These are phyloP conservation scores for Chrysoporthe cubensis DNA, from an alignment of 2,329 filamentous ascomycete genomes.

Conservation along the genomic window DNA sequence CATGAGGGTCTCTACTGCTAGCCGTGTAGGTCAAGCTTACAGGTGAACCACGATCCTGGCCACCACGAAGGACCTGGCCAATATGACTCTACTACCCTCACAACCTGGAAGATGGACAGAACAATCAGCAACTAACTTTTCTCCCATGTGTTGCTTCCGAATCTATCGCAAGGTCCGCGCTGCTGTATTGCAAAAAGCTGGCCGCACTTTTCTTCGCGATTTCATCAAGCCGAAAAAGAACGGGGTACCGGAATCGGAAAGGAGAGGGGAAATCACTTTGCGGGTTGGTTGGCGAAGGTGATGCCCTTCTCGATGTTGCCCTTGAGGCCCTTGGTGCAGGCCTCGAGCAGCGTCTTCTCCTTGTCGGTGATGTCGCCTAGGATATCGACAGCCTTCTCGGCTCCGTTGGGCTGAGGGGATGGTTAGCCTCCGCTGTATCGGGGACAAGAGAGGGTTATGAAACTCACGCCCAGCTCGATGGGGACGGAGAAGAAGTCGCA, in stretches of 20 bases:
- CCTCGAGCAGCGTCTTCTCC: constrained; percentile 86
- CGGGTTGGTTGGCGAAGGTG: constrained; percentile 81
- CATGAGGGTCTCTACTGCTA: constrained; percentile 19
- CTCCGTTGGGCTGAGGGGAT: constrained; percentile 70
- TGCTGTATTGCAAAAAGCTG: constrained; percentile 21
- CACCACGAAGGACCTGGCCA: constrained; percentile 8
- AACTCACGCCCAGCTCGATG: constrained; percentile 89
- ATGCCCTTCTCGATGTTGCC: constrained; percentile 95
- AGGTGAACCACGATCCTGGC: constrained; percentile 8
- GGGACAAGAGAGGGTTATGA: background rate
- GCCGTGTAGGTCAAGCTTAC: constrained; percentile 16
- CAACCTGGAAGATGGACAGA: constrained; percentile 28
- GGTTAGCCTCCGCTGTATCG: constrained; percentile 3
- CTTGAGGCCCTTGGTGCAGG: constrained; percentile 77
- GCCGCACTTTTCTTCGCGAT: constrained; percentile 18
- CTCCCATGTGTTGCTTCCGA: constrained; percentile 17
- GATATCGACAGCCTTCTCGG: constrained; percentile 82
- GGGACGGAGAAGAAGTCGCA: constrained; percentile 95
- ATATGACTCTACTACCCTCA: constrained; percentile 20
- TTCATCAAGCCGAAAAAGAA: constrained; percentile 28
- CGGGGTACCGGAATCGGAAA: constrained; percentile 23
- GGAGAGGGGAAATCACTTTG: constrained; percentile 70
- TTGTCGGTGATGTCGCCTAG: constrained; percentile 77
- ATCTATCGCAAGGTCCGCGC: constrained; percentile 23
- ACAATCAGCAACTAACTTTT: constrained; percentile 26